Conservation (phyloP, 1,284 basidiomycete species). For the Cystobasidium sp. region DNA sequence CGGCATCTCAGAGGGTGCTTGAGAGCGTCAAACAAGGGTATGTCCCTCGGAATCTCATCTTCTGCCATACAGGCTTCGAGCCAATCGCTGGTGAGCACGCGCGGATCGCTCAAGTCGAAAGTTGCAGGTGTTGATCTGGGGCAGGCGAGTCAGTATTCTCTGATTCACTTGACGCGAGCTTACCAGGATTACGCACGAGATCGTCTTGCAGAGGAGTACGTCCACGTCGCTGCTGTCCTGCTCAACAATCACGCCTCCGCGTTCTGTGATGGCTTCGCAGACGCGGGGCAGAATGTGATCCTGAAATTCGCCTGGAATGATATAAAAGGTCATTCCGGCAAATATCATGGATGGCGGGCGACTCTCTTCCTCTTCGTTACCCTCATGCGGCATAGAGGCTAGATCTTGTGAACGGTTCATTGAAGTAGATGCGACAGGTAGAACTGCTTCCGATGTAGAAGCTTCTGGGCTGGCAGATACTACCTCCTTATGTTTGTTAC, state of each 20-base stretch:
- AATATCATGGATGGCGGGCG: neutral
- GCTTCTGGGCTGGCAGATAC: neutral
- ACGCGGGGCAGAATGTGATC: neutral
- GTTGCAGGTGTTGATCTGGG: neutral
- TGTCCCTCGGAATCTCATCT: neutral
- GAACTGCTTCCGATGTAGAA: neutral
- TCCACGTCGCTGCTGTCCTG: neutral
- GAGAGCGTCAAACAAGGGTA: neutral
- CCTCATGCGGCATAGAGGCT: too few species aligned
- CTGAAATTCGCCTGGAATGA: neutral
- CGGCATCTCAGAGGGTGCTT: conserved; percentile 11
- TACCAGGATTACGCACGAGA: neutral
- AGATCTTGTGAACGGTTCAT: too few species aligned
- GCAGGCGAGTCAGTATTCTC: neutral
- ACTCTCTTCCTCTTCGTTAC: too few species aligned
- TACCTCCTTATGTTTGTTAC: neutral
- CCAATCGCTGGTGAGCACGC: conserved; percentile 30
- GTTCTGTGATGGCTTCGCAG: neutral
- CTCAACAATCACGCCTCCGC: neutral
- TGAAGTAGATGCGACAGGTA: too few species aligned
- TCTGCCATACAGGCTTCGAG: conserved; percentile 23
- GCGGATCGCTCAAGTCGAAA: conserved; percentile 17
- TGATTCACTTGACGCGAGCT: neutral
- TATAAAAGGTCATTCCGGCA: conserved; percentile 18
- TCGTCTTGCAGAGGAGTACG: conserved; percentile 22